A percentile compares a stretch with the other conserved stretches of the same genome.
phyloP scores from a whole-genome alignment of 2,329 filamentous ascomycete genomes.

The Domatiomyces catenatus region DNA sequence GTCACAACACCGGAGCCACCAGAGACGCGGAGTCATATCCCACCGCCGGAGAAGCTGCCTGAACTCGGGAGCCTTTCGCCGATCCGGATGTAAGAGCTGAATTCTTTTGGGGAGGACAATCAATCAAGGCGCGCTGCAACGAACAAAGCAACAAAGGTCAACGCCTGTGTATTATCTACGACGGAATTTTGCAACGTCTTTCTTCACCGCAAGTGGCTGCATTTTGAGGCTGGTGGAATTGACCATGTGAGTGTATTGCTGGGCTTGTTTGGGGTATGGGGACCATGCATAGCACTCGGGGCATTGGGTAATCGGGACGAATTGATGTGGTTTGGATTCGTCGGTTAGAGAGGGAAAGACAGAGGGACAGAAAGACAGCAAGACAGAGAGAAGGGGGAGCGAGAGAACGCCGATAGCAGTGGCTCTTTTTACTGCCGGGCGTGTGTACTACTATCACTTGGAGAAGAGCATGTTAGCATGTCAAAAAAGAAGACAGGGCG shows the following conservation, averaged over 20 bases:
- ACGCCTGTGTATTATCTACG: neutral
- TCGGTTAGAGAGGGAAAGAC: neutral
- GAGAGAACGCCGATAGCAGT: neutral
- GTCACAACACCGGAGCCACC: conserved; percentile 14
- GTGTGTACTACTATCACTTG: neutral
- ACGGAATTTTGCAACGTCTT: neutral
- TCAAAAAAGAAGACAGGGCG: no score
- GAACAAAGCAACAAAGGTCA: neutral
- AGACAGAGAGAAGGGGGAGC: neutral
- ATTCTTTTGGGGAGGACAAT: neutral
- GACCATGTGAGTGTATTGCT: neutral
- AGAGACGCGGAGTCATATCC: neutral
- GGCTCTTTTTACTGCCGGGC: neutral
- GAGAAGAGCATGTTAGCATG: no score
- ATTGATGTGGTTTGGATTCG: neutral
- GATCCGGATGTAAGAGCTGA: conserved; percentile 26
- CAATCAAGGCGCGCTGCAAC: neutral
- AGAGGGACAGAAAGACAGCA: neutral
- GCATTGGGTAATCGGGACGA: neutral
- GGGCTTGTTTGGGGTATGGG: neutral
- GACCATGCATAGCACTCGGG: neutral
- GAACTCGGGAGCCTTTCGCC: conserved; percentile 35
- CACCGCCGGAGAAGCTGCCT: conserved; percentile 24
- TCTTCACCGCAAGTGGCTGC: neutral
- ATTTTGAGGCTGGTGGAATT: neutral